phyloP scores from a whole-genome alignment of 2,329 filamentous ascomycete species.

The Acephala macrosclerotiorum region DNA sequence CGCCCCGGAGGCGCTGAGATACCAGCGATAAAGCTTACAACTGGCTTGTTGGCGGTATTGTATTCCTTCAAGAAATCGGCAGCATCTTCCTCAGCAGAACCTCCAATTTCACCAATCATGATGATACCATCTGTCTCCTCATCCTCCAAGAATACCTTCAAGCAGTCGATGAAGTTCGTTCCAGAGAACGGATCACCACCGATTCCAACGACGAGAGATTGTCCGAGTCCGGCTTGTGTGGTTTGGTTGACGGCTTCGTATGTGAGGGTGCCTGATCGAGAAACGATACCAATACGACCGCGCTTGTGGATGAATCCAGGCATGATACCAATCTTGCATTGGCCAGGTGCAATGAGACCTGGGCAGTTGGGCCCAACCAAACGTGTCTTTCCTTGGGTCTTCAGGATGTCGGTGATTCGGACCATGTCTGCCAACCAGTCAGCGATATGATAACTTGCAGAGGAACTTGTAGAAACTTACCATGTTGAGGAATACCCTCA shows the following conservation, averaged over 20 bases:
- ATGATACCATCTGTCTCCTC: slow-evolving; percentile 98
- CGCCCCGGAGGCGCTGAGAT: slow-evolving; percentile 96
- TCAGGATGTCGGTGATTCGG: slow-evolving; percentile 96
- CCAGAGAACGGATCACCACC: slow-evolving; percentile 98
- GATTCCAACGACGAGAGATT: slow-evolving; percentile 98
- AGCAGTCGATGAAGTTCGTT: slow-evolving; percentile 99
- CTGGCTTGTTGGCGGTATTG: slow-evolving; percentile 94
- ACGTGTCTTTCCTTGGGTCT: slow-evolving; percentile 96
- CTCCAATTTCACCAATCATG: slow-evolving; percentile 99
- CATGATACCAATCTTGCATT: slow-evolving; percentile 99
- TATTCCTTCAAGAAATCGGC: slow-evolving; percentile 93
- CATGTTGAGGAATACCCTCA: slow-evolving; percentile 96
- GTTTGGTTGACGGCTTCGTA: slow-evolving; percentile 99
- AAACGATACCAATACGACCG: slow-evolving; percentile 98
- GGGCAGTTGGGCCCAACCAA: slow-evolving; percentile 98
- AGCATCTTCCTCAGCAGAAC: slow-evolving; percentile 95
- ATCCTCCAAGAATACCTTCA: slow-evolving; percentile 95
- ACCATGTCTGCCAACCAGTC: slow-evolving; percentile 79
- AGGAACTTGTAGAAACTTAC: slow-evolving; percentile 58
- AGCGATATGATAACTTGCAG: slow-evolving; percentile 28
- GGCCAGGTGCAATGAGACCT: slow-evolving; percentile 91
- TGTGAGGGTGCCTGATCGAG: slow-evolving; percentile 95
- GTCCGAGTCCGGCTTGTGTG: slow-evolving; percentile 93
- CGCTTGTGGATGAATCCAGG: slow-evolving; percentile 99
- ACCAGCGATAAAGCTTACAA: slow-evolving; percentile 97